These are phyloP conservation scores for Monilinia polystroma DNA, from an alignment of 2,329 filamentous ascomycete genomes.

Conservation along the genomic window DNA sequence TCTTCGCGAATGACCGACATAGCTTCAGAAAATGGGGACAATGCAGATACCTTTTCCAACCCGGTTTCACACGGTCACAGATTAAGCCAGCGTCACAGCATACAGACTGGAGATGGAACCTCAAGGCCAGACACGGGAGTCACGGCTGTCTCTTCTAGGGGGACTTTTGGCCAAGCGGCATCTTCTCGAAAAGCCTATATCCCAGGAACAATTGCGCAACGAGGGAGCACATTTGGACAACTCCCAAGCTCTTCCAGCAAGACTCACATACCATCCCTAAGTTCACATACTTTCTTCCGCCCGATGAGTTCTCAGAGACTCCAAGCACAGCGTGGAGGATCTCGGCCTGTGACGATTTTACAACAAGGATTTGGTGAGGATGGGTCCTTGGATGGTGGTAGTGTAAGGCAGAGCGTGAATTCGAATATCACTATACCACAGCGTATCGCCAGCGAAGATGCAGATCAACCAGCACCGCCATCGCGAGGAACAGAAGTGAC, in stretches of 20 bases:
- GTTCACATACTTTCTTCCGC: constrained; percentile 88
- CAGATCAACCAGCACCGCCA: constrained; percentile 58
- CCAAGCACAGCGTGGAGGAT: constrained; percentile 77
- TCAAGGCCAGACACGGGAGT: constrained; percentile 55
- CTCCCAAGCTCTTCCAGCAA: constrained; percentile 69
- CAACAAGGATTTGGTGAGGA: constrained; percentile 43
- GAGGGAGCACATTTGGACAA: constrained; percentile 48
- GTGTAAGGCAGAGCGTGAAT: constrained; percentile 57
- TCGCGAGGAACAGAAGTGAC: constrained; percentile 82
- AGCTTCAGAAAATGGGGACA: constrained; percentile 50
- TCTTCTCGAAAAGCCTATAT: constrained; percentile 51
- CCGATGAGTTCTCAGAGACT: constrained; percentile 96
- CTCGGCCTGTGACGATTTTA: constrained; percentile 45
- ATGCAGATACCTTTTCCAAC: constrained; percentile 40
- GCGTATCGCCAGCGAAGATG: constrained; percentile 44
- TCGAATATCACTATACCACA: constrained; percentile 45
- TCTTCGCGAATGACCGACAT: constrained; percentile 58
- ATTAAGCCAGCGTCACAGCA: constrained; percentile 37
- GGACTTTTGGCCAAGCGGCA: constrained; percentile 53
- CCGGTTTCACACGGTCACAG: constrained; percentile 40
- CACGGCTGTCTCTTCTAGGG: constrained; percentile 46
- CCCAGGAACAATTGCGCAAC: constrained; percentile 14
- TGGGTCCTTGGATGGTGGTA: constrained; percentile 46
- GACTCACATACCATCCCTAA: constrained; percentile 86
- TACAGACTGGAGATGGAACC: constrained; percentile 43